Percentiles rank a stretch among this genome's conserved stretches.
These are phyloP conservation scores for Ammopiptanthus mongolicus DNA, from an alignment of 306 rosid species.

Conservation along the genomic window DNA sequence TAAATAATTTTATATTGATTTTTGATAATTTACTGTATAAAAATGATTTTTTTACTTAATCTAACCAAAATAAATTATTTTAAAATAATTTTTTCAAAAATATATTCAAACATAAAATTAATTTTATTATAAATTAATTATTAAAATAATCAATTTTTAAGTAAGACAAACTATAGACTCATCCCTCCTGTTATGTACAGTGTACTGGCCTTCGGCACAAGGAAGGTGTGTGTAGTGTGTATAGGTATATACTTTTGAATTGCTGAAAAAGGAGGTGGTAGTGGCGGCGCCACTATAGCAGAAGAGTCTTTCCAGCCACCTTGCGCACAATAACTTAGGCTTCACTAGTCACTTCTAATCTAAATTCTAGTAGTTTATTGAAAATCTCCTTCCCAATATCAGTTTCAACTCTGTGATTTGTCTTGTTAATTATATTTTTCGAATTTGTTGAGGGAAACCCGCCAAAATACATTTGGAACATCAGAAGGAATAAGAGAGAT, in stretches of 20 bases:
- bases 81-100: no score
- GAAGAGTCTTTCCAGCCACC: constrained; percentile 30
- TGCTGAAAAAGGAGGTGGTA: constrained; percentile 1
- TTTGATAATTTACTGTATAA: no score
- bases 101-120: no score
- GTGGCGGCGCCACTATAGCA: constrained; percentile 51
- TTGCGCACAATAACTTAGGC: constrained; percentile 32
- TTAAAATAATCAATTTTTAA: no score
- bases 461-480: background rate
- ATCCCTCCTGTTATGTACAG: background rate
- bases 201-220: background rate
- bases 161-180: no score
- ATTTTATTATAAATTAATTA: no score
- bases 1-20: no score
- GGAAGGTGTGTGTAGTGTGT: background rate
- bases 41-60: no score
- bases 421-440: constrained; percentile 13
- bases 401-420: background rate
- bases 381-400: background rate
- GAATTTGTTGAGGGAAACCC: constrained; percentile 12
- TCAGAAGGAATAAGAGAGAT: no score
- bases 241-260: no score
- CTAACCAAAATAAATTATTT: no score
- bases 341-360: constrained; percentile 46
- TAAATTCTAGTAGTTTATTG: constrained; percentile 36